Conservation (phyloP, 148 eudicot species). For the Cornus controversa region DNA sequence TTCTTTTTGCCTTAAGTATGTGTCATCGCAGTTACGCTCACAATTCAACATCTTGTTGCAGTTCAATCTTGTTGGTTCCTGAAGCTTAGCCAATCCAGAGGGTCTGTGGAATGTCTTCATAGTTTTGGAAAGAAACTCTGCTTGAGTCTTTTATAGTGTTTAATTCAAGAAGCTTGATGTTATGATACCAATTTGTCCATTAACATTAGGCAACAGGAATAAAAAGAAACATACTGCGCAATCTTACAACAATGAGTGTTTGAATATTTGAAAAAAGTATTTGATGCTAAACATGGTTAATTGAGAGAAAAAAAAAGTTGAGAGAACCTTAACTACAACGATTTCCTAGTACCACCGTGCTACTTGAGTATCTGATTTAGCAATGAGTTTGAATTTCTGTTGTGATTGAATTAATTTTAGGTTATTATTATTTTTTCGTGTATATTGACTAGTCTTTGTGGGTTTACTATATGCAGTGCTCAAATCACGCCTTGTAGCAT, state of each 20-base stretch:
- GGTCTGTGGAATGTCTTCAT: not conserved
- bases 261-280: not conserved
- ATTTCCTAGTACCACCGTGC: not conserved
- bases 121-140: not conserved
- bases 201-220: too few relatives aligned
- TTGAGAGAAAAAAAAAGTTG: not conserved
- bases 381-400: not conserved
- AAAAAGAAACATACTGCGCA: not conserved
- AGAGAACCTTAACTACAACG: not conserved
- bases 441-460: not conserved
- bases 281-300: not conserved
- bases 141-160: not conserved
- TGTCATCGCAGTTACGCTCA: not conserved
- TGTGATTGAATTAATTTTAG: not conserved
- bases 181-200: too few relatives aligned
- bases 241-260: not conserved
- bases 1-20: not conserved
- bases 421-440: not conserved
- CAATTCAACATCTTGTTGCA: not conserved
- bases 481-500: slow-evolving; percentile 8
- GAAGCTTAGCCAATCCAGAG: not conserved
- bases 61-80: not conserved
- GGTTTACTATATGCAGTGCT: slow-evolving; percentile 10
- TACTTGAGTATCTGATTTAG: not conserved
- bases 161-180: not conserved